Percentiles rank a stretch among this genome's conserved stretches.
Conservation (phyloP, 2,329 filamentous ascomycete genomes). For the Apiospora koreana region DNA sequence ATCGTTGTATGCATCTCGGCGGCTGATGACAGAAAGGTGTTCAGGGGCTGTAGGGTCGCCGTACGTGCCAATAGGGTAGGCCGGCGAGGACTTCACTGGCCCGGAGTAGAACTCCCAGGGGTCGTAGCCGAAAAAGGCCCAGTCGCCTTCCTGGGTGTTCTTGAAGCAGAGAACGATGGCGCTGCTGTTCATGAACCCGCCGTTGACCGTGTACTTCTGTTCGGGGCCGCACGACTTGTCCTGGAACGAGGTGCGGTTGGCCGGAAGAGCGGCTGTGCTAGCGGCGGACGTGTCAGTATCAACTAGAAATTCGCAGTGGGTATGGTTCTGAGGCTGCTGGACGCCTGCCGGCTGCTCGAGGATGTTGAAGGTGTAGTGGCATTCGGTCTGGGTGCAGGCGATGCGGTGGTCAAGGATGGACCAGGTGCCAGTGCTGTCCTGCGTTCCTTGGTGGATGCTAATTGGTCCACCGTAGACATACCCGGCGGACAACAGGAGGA, state of each 20-base stretch:
- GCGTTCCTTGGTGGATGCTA: not conserved
- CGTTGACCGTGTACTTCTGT: not conserved
- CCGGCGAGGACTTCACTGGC: not conserved
- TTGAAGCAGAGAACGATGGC: not conserved
- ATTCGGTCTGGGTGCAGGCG: not conserved
- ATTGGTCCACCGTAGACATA: not conserved
- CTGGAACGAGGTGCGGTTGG: not conserved
- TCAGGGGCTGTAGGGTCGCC: not conserved
- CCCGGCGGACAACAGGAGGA: not conserved
- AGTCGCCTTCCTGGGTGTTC: not conserved
- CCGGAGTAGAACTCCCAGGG: slow-evolving; percentile 1
- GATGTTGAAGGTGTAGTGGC: not conserved
- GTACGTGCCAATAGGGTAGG: not conserved
- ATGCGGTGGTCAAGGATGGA: not conserved
- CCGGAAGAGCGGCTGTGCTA: not conserved
- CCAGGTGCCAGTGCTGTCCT: not conserved
- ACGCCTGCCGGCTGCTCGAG: not conserved
- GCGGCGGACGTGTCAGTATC: not conserved
- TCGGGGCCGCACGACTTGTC: not conserved
- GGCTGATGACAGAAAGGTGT: not conserved
- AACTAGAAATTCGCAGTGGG: not conserved
- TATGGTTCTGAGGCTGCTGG: not conserved
- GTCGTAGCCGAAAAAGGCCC: slow-evolving; percentile 8
- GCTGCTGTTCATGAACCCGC: not conserved
- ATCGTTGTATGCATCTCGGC: not conserved